Evolutionary conservation across 169 alveolate species (phyloP).

Genomic region (Plasmodium knowlesi): DNA sequence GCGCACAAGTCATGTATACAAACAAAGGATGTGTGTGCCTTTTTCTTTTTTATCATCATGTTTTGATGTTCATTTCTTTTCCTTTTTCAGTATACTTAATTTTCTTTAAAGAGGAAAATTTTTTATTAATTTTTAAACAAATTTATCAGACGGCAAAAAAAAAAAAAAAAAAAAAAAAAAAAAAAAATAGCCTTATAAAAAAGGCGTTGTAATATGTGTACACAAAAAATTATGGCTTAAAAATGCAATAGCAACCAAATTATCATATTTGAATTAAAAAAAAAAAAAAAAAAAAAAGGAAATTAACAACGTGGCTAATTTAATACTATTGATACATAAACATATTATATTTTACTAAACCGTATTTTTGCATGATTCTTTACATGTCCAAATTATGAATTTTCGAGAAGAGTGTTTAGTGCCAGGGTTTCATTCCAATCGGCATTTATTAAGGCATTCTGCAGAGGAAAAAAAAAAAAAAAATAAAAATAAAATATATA

Average conservation of each 20-base stretch:
- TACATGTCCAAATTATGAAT: conserved; percentile 24
- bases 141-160: conserved; percentile 4
- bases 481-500: no score
- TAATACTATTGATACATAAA: neutral
- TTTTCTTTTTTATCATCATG: neutral
- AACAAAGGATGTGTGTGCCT: neutral
- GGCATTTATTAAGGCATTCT: conserved; percentile 84
- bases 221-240: conserved; percentile 62
- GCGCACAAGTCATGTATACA: neutral
- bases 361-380: neutral
- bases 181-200: conserved; percentile 12
- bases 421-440: conserved; percentile 92
- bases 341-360: neutral
- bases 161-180: neutral
- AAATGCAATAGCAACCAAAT: conserved; percentile 49
- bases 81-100: neutral
- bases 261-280: conserved; percentile 26
- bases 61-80: neutral
- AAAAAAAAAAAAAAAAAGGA: neutral
- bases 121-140: conserved; percentile 11
- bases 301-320: conserved; percentile 27
- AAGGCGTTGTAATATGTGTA: conserved; percentile 17
- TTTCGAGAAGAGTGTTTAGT: conserved; percentile 84
- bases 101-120: conserved; percentile 22
- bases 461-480: conserved; percentile 2